Evolutionary conservation across 2,329 filamentous ascomycete genomes (phyloP).

Genomic region (Fusarium devonianum): DNA sequence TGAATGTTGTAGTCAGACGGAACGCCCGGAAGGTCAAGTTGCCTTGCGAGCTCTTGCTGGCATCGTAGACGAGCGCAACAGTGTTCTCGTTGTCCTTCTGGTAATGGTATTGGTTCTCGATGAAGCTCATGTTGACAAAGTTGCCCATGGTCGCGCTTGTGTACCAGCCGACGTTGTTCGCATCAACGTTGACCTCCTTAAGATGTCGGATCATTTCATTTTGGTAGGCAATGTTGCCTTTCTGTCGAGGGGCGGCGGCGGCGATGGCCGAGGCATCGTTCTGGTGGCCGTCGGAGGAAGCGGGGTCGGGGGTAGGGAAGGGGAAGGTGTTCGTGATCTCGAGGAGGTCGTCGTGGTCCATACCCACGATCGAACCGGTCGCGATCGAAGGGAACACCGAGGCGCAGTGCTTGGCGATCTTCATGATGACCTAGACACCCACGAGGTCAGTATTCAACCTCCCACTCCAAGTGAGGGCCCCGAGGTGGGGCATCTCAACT

Average conservation of each 20-base stretch:
- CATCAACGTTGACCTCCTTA: slow-evolving; percentile 97
- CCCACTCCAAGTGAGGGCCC: slow-evolving; percentile 39
- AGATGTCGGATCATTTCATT: slow-evolving; percentile 97
- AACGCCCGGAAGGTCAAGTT: slow-evolving; percentile 90
- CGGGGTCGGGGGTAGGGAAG: slow-evolving; percentile 83
- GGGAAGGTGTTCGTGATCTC: slow-evolving; percentile 96
- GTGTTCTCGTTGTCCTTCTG: slow-evolving; percentile 93
- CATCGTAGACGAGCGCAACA: slow-evolving; percentile 91
- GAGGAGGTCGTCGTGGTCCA: slow-evolving; percentile 83
- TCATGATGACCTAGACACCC: slow-evolving; percentile 81
- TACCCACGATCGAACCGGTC: slow-evolving; percentile 89
- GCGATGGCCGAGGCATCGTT: slow-evolving; percentile 78
- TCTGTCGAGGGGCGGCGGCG: slow-evolving; percentile 88
- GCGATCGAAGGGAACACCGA: slow-evolving; percentile 86
- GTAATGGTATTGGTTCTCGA: slow-evolving; percentile 98
- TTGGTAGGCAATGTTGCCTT: slow-evolving; percentile 88
- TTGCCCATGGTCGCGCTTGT: slow-evolving; percentile 98
- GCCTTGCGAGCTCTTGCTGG: slow-evolving; percentile 93
- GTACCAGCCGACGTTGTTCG: slow-evolving; percentile 98
- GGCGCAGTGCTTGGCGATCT: slow-evolving; percentile 96
- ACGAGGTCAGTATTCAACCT: slow-evolving; percentile 30
- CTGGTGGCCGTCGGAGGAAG: slow-evolving; percentile 74
- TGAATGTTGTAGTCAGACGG: slow-evolving; percentile 85
- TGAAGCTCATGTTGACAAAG: slow-evolving; percentile 92
- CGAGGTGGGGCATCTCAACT: slow-evolving; percentile 52